These are phyloP conservation scores for Mucor ambiguus DNA, from an alignment of 371 early-diverging fungal species.

Conservation along the genomic window DNA sequence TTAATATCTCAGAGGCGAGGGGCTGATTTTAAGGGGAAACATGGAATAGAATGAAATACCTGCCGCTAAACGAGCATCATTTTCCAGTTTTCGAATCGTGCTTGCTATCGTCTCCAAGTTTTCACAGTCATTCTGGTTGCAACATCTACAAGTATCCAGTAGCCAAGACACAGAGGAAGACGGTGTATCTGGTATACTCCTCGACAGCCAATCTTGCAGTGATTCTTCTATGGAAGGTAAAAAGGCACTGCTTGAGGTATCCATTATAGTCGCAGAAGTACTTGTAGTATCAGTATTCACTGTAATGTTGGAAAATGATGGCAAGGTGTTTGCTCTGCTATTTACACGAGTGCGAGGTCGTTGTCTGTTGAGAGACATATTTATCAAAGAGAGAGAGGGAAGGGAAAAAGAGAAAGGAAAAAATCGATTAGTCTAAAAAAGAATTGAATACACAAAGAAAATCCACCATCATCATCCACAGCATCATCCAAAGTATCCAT, in stretches of 20 bases:
- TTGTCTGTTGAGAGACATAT: constrained; percentile 26
- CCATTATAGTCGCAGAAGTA: neutral
- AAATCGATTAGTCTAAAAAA: constrained; percentile 4
- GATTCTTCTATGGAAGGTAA: constrained; percentile 40
- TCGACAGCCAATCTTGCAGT: constrained; percentile 42
- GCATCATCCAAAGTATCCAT: neutral
- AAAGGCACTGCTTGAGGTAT: neutral
- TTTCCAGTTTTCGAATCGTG: constrained; percentile 43
- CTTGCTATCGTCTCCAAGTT: constrained; percentile 28
- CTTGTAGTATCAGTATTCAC: constrained; percentile 3
- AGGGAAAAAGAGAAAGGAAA: constrained; percentile 1
- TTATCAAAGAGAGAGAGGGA: neutral
- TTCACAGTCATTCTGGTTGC: constrained; percentile 36
- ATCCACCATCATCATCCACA: neutral
- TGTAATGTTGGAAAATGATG: constrained; percentile 16
- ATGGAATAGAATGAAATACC: constrained; percentile 27
- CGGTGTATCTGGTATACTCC: constrained; percentile 32
- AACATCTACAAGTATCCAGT: constrained; percentile 39
- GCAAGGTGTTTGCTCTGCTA: constrained; percentile 16
- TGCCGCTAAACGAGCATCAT: constrained; percentile 49
- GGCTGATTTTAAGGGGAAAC: neutral
- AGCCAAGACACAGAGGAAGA: constrained; percentile 21
- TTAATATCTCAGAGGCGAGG: neutral
- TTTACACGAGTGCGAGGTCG: constrained; percentile 12
- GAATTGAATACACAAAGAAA: neutral